Conservation (phyloP, 345 rosid genomes). For the Firmiana major region DNA sequence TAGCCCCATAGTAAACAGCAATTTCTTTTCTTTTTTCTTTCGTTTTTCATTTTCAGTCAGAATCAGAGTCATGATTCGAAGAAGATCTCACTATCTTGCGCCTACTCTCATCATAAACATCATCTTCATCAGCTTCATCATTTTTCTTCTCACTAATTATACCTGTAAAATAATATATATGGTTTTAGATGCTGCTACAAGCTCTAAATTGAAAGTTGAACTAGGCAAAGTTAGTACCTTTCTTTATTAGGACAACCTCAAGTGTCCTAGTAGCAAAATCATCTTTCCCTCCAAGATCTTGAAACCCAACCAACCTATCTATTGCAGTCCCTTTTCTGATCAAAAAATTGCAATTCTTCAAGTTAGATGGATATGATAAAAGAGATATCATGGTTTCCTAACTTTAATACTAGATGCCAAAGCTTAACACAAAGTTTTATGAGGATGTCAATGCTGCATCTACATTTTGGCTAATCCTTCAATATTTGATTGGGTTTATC, state of each 20-base stretch:
- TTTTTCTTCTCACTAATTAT: slow-evolving; percentile 64
- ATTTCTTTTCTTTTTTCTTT: not conserved
- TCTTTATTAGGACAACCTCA: slow-evolving; percentile 60
- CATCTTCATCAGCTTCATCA: slow-evolving; percentile 31
- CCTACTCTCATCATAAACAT: slow-evolving; percentile 45
- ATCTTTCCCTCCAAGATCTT: slow-evolving; percentile 81
- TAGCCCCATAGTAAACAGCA: not conserved
- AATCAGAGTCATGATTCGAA: slow-evolving; percentile 55
- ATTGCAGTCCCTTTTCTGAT: slow-evolving; percentile 67
- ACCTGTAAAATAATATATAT: slow-evolving; percentile 33
- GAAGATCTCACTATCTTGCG: slow-evolving; percentile 67
- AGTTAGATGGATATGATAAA: not conserved
- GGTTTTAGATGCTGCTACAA: slow-evolving; percentile 1
- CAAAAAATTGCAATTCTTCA: not conserved
- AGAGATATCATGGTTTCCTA: not conserved
- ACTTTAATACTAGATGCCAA: slow-evolving; percentile 10
- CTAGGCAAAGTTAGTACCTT: slow-evolving; percentile 38
- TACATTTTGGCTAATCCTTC: not conserved
- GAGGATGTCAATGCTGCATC: not conserved
- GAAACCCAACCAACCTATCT: slow-evolving; percentile 83
- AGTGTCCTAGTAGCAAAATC: slow-evolving; percentile 58
- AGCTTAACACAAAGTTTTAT: not conserved
- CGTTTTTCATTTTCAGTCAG: slow-evolving; percentile 48
- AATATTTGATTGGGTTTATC: not conserved
- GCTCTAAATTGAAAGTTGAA: not conserved